These are phyloP conservation scores for Sphenostylis stenocarpa DNA, from an alignment of 306 rosid species.

Conservation along the genomic window DNA sequence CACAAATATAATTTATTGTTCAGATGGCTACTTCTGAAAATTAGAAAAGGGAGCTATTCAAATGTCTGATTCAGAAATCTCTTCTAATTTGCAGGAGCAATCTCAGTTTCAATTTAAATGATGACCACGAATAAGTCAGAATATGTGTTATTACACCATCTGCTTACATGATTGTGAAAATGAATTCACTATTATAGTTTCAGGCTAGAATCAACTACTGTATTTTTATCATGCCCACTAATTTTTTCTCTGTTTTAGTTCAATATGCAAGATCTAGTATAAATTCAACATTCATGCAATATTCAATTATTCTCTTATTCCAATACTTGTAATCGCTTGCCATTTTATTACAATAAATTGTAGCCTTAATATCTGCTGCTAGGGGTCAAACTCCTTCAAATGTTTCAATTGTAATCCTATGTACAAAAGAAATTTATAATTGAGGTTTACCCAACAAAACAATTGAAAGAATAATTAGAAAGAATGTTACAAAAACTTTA, in stretches of 20 bases:
- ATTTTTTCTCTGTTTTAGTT: background rate
- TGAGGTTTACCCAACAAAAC: background rate
- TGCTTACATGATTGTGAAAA: background rate
- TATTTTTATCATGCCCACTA: background rate
- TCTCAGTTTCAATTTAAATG: slow-evolving; percentile 15
- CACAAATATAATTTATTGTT: background rate
- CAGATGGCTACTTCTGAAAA: slow-evolving; percentile 13
- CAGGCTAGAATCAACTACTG: background rate
- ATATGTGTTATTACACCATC: background rate
- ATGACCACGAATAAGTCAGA: background rate
- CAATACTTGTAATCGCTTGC: background rate
- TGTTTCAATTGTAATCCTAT: background rate
- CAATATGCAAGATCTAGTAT: background rate
- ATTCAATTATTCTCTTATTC: slow-evolving; percentile 2
- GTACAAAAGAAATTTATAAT: background rate
- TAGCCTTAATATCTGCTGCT: background rate
- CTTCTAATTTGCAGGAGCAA: slow-evolving; percentile 16
- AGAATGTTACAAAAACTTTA: background rate
- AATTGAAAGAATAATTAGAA: slow-evolving; percentile 18
- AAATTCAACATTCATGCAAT: slow-evolving; percentile 18
- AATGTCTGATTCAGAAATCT: slow-evolving; percentile 16
- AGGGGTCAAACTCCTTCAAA: background rate
- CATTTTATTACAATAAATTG: slow-evolving; percentile 2
- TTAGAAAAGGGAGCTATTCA: background rate
- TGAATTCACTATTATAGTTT: background rate